Percentiles rank a stretch among this genome's conserved stretches.
These are phyloP conservation scores for Trifolium repens DNA, from an alignment of 306 rosid genomes.

Conservation along the genomic window DNA sequence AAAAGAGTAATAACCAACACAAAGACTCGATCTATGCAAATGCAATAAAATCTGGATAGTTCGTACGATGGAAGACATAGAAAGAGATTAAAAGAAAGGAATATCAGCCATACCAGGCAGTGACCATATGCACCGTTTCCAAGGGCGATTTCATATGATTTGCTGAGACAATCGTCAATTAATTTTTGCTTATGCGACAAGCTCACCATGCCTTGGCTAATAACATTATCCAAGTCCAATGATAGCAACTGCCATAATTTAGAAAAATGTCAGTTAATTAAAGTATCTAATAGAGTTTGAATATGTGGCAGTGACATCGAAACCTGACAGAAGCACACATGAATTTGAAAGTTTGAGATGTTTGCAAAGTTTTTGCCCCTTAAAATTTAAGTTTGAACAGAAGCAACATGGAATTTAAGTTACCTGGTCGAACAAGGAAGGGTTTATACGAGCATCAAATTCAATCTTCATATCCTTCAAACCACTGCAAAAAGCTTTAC, in stretches of 20 bases:
- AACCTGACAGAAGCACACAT: background rate
- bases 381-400: background rate
- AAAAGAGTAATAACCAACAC: background rate
- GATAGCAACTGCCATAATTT: conserved; percentile 66
- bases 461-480: conserved; percentile 71
- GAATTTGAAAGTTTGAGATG: conserved; percentile 2
- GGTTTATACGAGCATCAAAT: conserved; percentile 58
- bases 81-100: conserved; percentile 4
- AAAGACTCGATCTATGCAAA: background rate
- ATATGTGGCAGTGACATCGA: background rate
- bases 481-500: conserved; percentile 87
- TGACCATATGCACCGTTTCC: conserved; percentile 70
- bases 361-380: background rate
- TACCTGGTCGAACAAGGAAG: conserved; percentile 74
- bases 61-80: background rate
- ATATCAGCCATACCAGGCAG: conserved; percentile 67
- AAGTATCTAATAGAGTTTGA: conserved; percentile 1
- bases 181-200: conserved; percentile 67
- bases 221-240: conserved; percentile 66
- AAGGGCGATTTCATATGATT: conserved; percentile 67
- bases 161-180: conserved; percentile 62
- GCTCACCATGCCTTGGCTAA: conserved; percentile 65
- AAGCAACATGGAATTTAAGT: background rate
- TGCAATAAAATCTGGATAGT: background rate
- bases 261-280: conserved; percentile 23